Evolutionary conservation across 352 stramenopile genomes (phyloP), one percentile per base, ranked within the genome.

Genomic region (Phytopythium oedochilum): DNA sequence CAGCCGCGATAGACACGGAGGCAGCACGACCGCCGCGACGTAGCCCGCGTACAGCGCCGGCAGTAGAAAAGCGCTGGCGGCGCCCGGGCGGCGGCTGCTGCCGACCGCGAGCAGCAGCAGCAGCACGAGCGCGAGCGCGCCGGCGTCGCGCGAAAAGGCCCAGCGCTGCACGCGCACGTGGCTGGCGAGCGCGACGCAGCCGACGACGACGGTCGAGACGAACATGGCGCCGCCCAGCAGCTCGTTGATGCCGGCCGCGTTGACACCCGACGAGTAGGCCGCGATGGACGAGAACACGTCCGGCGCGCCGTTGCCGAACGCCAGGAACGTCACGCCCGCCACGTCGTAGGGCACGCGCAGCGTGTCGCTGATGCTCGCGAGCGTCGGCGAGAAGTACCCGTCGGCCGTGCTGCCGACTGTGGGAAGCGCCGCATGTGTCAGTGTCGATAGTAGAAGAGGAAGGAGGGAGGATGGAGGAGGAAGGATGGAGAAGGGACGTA

Each of bases 221-320:
- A 99, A 98, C 85, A 99, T 97, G 39, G 84, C 92, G 18, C 89
- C 94, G 43, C 96, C 96, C 7, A 98, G 90, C 4, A 99, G 72
- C 42, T 96, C 94, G 35, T 97, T 98, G 51, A 99, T 77, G 26
- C 88, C 92, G 20, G 80, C 73, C 34, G 87, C 78, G 17, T 70
- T 76, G 12, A 87, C 74, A 1, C 75, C 84, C 2, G 80, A 90
- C 8, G 75, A 75, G 52, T 93, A 96, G n/a, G 86, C 82, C 0
- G 90, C 89, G 54, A 97, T 82, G 4, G 88, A 79, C 3, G 90
- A 96, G 51, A 97, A 98, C 0, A 99, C 95, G 71, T 99, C 97
- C 2, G 96, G 96, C 15, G 97, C 96, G 57, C 97, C 84, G 74
- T 99, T 99, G 17, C 97, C 97, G 53, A 99, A 96, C 32, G 97